Percentiles rank a stretch among this genome's conserved stretches.
phyloP scores from a whole-genome alignment of 352 stramenopile species.

The Phytophthora rubi region DNA sequence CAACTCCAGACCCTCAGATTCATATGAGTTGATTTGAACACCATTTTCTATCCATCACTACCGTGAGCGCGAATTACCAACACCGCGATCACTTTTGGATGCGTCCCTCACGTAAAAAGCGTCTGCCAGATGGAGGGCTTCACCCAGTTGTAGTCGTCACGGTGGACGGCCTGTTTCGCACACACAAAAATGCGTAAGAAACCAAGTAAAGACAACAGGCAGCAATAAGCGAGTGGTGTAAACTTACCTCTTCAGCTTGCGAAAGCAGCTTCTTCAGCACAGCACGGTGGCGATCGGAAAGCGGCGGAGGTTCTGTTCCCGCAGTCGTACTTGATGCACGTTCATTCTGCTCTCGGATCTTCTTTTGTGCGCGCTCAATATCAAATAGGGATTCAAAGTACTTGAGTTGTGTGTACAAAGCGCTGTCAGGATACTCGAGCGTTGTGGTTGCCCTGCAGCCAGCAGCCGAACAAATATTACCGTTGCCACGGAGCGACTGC shows the following conservation, averaged over 20 bases:
- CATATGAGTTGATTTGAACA: conserved; percentile 24
- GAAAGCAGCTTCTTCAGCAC: conserved; percentile 82
- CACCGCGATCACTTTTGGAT: neutral
- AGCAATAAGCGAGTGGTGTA: neutral
- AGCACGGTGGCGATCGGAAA: conserved; percentile 72
- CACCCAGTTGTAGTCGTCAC: conserved; percentile 95
- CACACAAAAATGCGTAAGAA: conserved; percentile 10
- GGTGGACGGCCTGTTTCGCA: conserved; percentile 65
- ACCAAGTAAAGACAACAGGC: neutral
- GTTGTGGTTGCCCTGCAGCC: conserved; percentile 93
- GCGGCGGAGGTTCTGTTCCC: conserved; percentile 45
- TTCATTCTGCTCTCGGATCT: conserved; percentile 74
- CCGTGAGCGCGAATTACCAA: neutral
- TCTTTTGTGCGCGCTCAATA: conserved; percentile 88
- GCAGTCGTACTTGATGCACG: conserved; percentile 29
- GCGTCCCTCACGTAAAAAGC: conserved; percentile 70
- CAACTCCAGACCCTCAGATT: neutral
- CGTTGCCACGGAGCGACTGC: conserved; percentile 92
- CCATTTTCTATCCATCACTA: conserved; percentile 35
- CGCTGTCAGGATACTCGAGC: conserved; percentile 90
- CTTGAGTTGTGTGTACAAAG: conserved; percentile 97
- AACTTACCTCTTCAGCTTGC: conserved; percentile 75
- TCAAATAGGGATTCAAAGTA: conserved; percentile 98
- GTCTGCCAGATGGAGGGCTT: conserved; percentile 91
- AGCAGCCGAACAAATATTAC: conserved; percentile 91